Conservation (phyloP, 768 basidiomycete genomes). For the Suillus variegatus region DNA sequence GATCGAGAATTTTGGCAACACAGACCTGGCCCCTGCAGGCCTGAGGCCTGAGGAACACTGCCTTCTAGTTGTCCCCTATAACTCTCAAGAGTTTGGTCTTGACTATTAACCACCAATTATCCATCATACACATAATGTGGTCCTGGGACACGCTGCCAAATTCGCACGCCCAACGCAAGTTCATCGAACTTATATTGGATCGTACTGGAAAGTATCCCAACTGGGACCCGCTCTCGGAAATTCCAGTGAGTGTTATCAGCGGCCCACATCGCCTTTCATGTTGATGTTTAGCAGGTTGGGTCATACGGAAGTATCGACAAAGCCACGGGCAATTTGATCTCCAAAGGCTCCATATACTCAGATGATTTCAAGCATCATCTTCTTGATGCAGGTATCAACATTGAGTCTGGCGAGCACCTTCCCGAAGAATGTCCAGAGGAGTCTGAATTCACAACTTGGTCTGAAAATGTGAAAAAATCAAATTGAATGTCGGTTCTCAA, state of each 20-base stretch:
- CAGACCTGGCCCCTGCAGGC: no score
- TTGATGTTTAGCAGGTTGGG: not conserved
- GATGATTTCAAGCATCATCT: not conserved
- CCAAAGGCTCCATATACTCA: not conserved
- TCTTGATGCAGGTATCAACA: not conserved
- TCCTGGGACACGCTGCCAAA: not conserved
- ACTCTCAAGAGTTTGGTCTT: no score
- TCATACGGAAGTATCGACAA: not conserved
- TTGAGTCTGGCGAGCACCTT: not conserved
- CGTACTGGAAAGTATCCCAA: not conserved
- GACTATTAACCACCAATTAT: no score
- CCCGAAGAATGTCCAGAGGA: not conserved
- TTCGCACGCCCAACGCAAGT: not conserved
- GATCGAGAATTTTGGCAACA: no score
- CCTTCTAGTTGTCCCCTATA: not conserved
- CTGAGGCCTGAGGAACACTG: not conserved
- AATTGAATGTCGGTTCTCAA: not conserved
- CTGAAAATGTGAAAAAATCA: not conserved
- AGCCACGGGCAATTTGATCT: not conserved
- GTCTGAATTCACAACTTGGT: not conserved
- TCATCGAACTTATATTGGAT: not conserved
- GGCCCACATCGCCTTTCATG: not conserved
- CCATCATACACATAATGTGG: not conserved
- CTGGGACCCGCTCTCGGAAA: not conserved
- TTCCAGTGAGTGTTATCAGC: not conserved